Evolutionary conservation across 1,139 yeast species (phyloP).

Genomic region (Magnusiomyces fungicola): DNA sequence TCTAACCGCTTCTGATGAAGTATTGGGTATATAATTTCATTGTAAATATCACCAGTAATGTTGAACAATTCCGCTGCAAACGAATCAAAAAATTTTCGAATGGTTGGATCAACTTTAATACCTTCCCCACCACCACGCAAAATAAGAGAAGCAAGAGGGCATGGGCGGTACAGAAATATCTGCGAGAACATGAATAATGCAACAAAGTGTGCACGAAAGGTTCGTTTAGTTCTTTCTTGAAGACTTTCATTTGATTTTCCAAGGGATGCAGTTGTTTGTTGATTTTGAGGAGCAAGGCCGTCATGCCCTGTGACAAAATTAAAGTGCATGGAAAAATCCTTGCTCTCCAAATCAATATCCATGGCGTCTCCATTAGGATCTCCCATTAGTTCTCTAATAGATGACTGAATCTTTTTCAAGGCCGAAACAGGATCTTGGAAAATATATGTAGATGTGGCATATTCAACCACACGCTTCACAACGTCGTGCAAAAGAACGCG

Average conservation of each 20-base stretch:
- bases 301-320: slow-evolving; percentile 2
- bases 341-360: background rate
- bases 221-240: background rate
- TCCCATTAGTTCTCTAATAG: background rate
- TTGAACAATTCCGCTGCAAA: background rate
- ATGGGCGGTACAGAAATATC: slow-evolving; percentile 1
- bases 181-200: background rate
- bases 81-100: background rate
- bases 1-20: background rate
- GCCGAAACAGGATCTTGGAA: slow-evolving; percentile 2
- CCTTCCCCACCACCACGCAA: background rate
- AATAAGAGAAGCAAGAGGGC: background rate
- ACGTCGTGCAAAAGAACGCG: slow-evolving; percentile 1
- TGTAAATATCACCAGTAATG: background rate
- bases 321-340: background rate
- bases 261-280: background rate
- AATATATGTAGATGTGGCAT: background rate
- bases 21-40: background rate
- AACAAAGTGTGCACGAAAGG: slow-evolving; percentile 4
- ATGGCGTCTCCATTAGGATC: background rate
- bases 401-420: background rate
- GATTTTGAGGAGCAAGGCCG: background rate
- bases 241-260: slow-evolving; percentile 22
- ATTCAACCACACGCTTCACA: background rate
- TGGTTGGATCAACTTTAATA: background rate